These are phyloP conservation scores for Pisolithus marmoratus DNA, from an alignment of 768 basidiomycete species.

Conservation along the genomic window DNA sequence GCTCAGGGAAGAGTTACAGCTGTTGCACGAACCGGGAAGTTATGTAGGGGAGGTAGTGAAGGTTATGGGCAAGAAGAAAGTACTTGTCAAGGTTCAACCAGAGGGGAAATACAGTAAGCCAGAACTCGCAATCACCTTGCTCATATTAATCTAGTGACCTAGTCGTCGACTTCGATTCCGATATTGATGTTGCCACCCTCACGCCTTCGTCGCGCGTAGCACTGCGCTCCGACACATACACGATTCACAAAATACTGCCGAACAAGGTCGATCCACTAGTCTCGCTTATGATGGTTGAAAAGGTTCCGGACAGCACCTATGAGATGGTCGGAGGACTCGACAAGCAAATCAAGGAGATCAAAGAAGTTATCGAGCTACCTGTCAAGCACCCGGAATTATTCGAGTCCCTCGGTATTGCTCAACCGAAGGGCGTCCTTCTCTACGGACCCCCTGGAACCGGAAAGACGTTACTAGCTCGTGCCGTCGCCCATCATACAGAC, in stretches of 20 bases:
- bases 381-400: constrained; percentile 98
- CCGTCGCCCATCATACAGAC: constrained; percentile 96
- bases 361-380: constrained; percentile 96
- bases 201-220: constrained; percentile 89
- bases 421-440: constrained; percentile 92
- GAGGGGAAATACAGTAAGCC: constrained; percentile 97
- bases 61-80: constrained; percentile 99
- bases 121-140: neutral
- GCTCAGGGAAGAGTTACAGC: constrained; percentile 85
- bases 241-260: constrained; percentile 92
- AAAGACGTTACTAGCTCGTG: constrained; percentile 91
- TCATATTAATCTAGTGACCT: neutral
- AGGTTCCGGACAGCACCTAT: constrained; percentile 98
- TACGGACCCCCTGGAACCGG: constrained; percentile 97
- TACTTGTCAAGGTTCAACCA: constrained; percentile 95
- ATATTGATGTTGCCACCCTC: constrained; percentile 74
- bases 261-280: constrained; percentile 99
- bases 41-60: constrained; percentile 98
- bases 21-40: constrained; percentile 91
- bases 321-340: constrained; percentile 99
- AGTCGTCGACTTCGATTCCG: constrained; percentile 93
- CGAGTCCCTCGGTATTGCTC: constrained; percentile 92
- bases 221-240: constrained; percentile 93
- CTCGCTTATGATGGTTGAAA: constrained; percentile 99
- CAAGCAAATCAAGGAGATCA: constrained; percentile 97